These are phyloP conservation scores for Microascus cirrosus DNA, from an alignment of 2,329 filamentous ascomycete species.

Conservation along the genomic window DNA sequence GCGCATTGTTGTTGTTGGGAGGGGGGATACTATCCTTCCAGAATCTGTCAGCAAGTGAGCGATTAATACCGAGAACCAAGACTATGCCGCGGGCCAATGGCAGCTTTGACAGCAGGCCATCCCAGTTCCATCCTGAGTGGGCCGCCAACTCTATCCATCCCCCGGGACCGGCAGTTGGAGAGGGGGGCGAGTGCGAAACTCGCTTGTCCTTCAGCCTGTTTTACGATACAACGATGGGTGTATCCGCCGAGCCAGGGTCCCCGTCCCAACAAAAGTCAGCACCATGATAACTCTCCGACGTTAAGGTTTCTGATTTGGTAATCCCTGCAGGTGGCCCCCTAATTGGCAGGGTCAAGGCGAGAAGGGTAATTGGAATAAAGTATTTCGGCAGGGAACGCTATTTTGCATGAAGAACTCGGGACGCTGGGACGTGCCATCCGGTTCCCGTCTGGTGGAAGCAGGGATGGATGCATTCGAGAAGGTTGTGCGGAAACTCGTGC, in stretches of 20 bases:
- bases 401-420: neutral
- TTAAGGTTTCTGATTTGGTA: neutral
- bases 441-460: neutral
- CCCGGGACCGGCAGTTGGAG: slow-evolving; percentile 11
- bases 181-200: slow-evolving; percentile 20
- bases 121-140: neutral
- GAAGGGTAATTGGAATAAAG: neutral
- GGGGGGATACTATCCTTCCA: too few relatives aligned
- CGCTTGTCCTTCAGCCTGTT: slow-evolving; percentile 25
- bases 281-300: neutral
- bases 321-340: neutral
- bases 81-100: too few relatives aligned
- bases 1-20: too few relatives aligned
- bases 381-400: neutral
- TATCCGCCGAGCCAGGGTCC: neutral
- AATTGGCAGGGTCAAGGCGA: neutral
- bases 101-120: neutral
- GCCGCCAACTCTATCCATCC: slow-evolving; percentile 9
- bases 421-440: neutral
- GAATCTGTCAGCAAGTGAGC: too few relatives aligned
- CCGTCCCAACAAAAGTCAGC: neutral
- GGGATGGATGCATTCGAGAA: neutral
- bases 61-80: too few relatives aligned
- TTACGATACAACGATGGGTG: slow-evolving; percentile 10
- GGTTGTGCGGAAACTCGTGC: neutral